Evolutionary conservation across 164 flowering plant genomes (phyloP).

Genomic region (Nelumbo lutea): DNA sequence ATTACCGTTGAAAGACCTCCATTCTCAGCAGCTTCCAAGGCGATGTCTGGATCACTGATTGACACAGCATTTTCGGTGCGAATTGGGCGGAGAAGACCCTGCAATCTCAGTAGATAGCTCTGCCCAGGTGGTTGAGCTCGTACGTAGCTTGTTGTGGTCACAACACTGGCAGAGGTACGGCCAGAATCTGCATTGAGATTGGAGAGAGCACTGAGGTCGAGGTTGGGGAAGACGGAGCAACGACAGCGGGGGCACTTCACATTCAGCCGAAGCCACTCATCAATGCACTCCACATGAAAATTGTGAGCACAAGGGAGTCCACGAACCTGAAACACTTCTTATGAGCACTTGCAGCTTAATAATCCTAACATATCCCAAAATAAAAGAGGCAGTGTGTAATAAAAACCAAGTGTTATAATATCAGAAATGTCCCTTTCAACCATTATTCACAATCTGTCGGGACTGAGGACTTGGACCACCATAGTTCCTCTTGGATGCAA

Average conservation of each 20-base stretch:
- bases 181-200: constrained; percentile 68
- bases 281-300: constrained; percentile 96
- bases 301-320: constrained; percentile 99
- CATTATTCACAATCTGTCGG: not conserved
- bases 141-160: constrained; percentile 47
- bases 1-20: constrained; percentile 25
- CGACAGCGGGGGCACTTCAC: constrained; percentile 97
- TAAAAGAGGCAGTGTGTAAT: not conserved
- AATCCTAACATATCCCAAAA: not conserved
- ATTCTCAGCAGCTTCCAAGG: constrained; percentile 49
- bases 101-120: constrained; percentile 70
- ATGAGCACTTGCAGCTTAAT: constrained; percentile 1
- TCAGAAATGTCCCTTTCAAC: not conserved
- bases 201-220: constrained; percentile 88
- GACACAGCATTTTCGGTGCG: constrained; percentile 49
- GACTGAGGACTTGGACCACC: not conserved
- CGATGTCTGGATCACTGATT: constrained; percentile 26
- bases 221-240: constrained; percentile 91
- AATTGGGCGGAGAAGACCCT: constrained; percentile 66
- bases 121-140: constrained; percentile 61
- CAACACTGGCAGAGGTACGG: constrained; percentile 40
- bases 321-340: constrained; percentile 62
- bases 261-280: constrained; percentile 92
- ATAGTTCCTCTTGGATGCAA: not conserved
- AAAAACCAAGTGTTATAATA: not conserved